Evolutionary conservation across 768 basidiomycete genomes (phyloP).

Genomic region (Amanita subjunquillea): DNA sequence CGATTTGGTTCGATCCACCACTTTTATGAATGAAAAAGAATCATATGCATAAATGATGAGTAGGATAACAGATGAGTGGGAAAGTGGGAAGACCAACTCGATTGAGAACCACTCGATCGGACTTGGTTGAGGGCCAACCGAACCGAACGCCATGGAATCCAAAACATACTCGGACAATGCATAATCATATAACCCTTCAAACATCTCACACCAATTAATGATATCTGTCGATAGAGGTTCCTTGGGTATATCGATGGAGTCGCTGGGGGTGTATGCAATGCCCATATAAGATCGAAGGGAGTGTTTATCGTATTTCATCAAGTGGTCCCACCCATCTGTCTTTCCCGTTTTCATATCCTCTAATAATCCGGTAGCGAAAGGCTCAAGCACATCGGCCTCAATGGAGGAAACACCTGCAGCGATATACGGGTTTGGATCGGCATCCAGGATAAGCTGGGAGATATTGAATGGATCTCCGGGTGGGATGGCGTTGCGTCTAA

Average conservation of each 20-base stretch:
- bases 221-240: conserved; percentile 10
- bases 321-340: background rate
- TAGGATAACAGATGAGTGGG: too few species aligned
- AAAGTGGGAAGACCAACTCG: background rate
- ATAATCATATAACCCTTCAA: conserved; percentile 21
- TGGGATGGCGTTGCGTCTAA: background rate
- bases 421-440: background rate
- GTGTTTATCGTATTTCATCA: conserved; percentile 13
- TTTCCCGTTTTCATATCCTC: background rate
- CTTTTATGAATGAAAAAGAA: background rate
- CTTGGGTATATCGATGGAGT: conserved; percentile 1
- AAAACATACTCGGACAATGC: conserved; percentile 23
- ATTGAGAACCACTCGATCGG: background rate
- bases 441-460: background rate
- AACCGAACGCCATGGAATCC: conserved; percentile 13
- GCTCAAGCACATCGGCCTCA: background rate
- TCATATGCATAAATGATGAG: background rate
- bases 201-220: conserved; percentile 24
- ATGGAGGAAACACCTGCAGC: background rate
- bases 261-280: background rate
- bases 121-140: background rate
- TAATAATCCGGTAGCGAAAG: background rate
- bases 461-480: background rate
- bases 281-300: conserved; percentile 15
- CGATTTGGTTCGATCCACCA: background rate